Percentiles rank a stretch among this genome's conserved stretches.
Conservation (phyloP, 192 early-diverging fungal species). For the Entomortierella chlamydospora region DNA sequence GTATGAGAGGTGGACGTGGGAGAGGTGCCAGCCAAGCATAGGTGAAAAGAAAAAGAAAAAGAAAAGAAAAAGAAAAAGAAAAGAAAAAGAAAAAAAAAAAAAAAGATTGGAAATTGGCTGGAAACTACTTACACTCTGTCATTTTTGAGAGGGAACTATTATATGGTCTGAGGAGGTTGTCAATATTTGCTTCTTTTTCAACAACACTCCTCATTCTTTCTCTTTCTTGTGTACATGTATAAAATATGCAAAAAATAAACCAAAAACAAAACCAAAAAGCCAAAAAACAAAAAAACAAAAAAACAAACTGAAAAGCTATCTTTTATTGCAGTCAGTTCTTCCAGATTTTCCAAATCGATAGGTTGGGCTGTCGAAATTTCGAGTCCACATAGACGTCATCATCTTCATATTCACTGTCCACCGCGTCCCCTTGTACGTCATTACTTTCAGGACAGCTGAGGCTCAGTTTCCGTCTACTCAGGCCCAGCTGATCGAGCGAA, state of each 20-base stretch:
- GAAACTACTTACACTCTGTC: too few relatives aligned
- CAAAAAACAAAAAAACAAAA: neutral
- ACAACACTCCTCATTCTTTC: neutral
- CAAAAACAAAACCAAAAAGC: conserved; percentile 19
- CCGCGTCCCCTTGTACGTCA: neutral
- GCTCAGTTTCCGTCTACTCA: conserved; percentile 27
- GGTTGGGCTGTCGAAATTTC: conserved; percentile 22
- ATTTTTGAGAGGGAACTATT: too few relatives aligned
- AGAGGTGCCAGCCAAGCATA: conserved; percentile 51
- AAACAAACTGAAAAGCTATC: too few relatives aligned
- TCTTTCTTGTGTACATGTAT: conserved; percentile 17
- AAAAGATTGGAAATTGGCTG: too few relatives aligned
- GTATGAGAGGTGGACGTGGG: conserved; percentile 40
- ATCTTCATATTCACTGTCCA: neutral
- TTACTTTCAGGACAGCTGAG: neutral
- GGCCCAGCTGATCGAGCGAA: conserved; percentile 26
- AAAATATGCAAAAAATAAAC: conserved; percentile 23
- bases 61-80: too few relatives aligned
- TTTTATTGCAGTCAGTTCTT: conserved; percentile 3
- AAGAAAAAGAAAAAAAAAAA: too few relatives aligned
- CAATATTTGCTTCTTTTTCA: neutral
- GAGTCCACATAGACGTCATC: conserved; percentile 34
- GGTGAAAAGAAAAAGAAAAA: too few relatives aligned
- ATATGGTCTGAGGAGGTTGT: neutral
- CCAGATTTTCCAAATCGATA: conserved; percentile 51